Base-by-base conservation (phyloP, 108 stramenopile genomes). In the Chaetoceros tenuissimus region DNA sequence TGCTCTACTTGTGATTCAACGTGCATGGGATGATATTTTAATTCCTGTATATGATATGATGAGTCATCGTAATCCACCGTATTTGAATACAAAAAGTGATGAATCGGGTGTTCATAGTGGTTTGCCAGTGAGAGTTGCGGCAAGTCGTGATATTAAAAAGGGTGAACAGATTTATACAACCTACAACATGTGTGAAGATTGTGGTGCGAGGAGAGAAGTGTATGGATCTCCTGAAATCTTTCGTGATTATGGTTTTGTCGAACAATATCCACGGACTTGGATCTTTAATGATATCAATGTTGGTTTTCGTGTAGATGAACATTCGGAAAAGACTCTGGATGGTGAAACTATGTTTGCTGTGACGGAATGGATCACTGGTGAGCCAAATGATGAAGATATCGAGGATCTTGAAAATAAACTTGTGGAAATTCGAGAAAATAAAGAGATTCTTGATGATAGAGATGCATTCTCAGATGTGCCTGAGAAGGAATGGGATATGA, bases 221-320 rank as follows among this genome's bases (percentile, higher is more conserved):
- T 58, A 58, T 25, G 60, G 61, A 1, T 40, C 71, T 17, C 46
- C 51, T 28, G 72, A 77, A 49, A 57, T 82, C 29, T 63, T 82
- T n/a, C 75, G 81, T 10, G 81, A 82, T 46, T 78, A 79, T 65
- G 81, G 81, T 10, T 77, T 74, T 34, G 66, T 82, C 8, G 81
- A 82, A 53, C 19, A 53, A 2, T 61, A 61, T 27, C 81, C 81
- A 24, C 81, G 77, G 48, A 46, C 61, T 17, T 79, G 74, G 74
- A 34, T 31, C 8, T 68, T 71, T 22, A 21, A 44, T 26, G 67
- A 57, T 17, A 13, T 17, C 3, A 45, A 43, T 3, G 17, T 60
- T 20, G 60, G 23, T 20, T 58, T 48, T 10, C 49, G 49, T 50
- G 2, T 50, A 17, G 49, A 50, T 50, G 21, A 50, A 50, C 23